These are phyloP conservation scores for Eutypa lata DNA, from an alignment of 2,329 filamentous ascomycete species.

Conservation along the genomic window DNA sequence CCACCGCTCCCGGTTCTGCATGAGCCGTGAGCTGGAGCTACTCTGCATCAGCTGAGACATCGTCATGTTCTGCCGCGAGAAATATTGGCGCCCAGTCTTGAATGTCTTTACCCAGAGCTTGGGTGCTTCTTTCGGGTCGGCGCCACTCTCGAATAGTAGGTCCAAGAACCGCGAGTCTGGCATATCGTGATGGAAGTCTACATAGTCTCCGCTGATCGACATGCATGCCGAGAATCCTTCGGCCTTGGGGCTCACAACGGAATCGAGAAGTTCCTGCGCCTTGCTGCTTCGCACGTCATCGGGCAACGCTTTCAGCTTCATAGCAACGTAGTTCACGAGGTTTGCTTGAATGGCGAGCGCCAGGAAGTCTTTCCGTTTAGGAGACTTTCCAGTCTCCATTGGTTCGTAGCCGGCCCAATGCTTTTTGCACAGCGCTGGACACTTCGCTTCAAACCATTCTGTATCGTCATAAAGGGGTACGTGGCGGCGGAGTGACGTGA, in stretches of 20 bases:
- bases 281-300: slow-evolving; percentile 18
- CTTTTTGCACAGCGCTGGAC: slow-evolving; percentile 21
- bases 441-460: slow-evolving; percentile 26
- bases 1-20: slow-evolving; percentile 29
- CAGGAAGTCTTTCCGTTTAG: slow-evolving; percentile 29
- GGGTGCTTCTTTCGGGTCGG: slow-evolving; percentile 18
- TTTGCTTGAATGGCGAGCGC: slow-evolving; percentile 27
- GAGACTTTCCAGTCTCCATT: slow-evolving; percentile 30
- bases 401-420: slow-evolving; percentile 31
- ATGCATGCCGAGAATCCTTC: slow-evolving; percentile 30
- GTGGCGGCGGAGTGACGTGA: slow-evolving; percentile 21
- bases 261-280: slow-evolving; percentile 28
- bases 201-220: slow-evolving; percentile 28
- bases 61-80: slow-evolving; percentile 25
- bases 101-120: slow-evolving; percentile 24
- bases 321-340: slow-evolving; percentile 21
- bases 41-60: slow-evolving; percentile 29
- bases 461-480: slow-evolving; percentile 29
- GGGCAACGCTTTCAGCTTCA: slow-evolving; percentile 19
- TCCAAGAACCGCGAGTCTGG: slow-evolving; percentile 26
- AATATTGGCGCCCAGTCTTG: slow-evolving; percentile 27
- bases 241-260: slow-evolving; percentile 26
- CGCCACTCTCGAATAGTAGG: slow-evolving; percentile 25
- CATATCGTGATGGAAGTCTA: slow-evolving; percentile 32
- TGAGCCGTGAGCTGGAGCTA: slow-evolving; percentile 24